Evolutionary conservation across 1,284 basidiomycete species (phyloP), one percentile per base, ranked within the genome.

Genomic region (Tilletia walkeri): DNA sequence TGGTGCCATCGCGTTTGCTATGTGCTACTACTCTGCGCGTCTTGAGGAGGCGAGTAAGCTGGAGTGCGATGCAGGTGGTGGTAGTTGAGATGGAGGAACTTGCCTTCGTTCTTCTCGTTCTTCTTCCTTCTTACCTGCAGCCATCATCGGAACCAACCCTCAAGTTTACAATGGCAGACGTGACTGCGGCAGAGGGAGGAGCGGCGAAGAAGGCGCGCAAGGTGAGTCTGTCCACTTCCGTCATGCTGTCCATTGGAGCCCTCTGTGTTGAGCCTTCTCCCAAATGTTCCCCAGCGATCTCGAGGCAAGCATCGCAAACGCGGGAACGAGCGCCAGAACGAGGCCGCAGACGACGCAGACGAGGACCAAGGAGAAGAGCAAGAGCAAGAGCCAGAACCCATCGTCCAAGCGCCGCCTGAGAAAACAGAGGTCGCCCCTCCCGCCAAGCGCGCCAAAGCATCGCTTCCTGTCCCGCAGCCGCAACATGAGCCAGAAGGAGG

Each of bases 241-340:
- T 3, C 18, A 18, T 12, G 50, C 16, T n/a, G 50, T 24, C 16
- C 16, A 7, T 18, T 53, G 50, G 16, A 53, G 18, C 20, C 6
- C 3, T 6, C 50, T 45, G 3, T 9, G 41, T 14, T 45, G 41
- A 45, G 9, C 41, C 41, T 45, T 45, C 41, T 45, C 14, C 41
- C 14, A 9, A 7, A 9, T 45, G 1, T 14, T 59, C 18, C 34
- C 7, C 56, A 59, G 56, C 20, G 56, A 59, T 59, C 56, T 14
- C 56, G 56, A 20, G 56, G 56, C 56, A 59, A 59, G 24, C 20
- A 59, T 24, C 56, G 56, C 56, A 59, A 59, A 9, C 34, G 50
- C 10, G 16, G 10, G 12, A 24, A 24, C 50, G 50, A 53, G 50
- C 12, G n/a, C 34, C 24, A 59, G 56, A 14, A 38, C 56, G 56